Evolutionary conservation across 1,284 basidiomycete species (phyloP), one percentile per base, ranked within the genome.

Genomic region (Filobasidium uniguttulatum): DNA sequence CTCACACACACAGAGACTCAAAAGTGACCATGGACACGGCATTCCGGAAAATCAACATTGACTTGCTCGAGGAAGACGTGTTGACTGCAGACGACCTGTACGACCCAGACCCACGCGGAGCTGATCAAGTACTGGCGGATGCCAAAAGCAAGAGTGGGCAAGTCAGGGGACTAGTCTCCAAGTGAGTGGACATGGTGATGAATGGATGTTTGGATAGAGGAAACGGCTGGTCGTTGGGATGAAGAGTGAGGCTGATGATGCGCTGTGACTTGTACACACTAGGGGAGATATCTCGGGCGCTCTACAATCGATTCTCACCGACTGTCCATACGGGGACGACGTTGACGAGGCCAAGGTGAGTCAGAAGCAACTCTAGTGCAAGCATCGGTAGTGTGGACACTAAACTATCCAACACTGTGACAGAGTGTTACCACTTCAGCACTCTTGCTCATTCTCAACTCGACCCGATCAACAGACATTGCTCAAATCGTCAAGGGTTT

Each of bases 31-130:
- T 86, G 83, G 68, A 82, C 55, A 74, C 72, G 59, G 78, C 79
- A 55, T 94, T 89, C 70, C 77, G 90, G 58, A 91, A 90, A 71
- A 90, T 96, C 72, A 84, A 96, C 70, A 85, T 96, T 60, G 91
- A 97, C 72, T 76, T 75, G 45, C 55, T 67, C 71, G 93, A 97
- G 63, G 91, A 96, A 67, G 93, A 97, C 61, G 78, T 81, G 15
- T 72, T 97, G 14, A 76, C 81, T 41, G 85, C 90, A 53, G 77
- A 77, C 28, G 88, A 96, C 61, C 77, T 97, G 30, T 89, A 84
- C 64, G 83, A 87, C 45, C 77, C 85, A 2, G 90, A 96, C 65
- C 82, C 85, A 12, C 77, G 89, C 52, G 79, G 81, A 46, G 80
- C 87, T 0, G 72, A 77, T 0, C 80, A 85, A 57, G 81, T 84